These are phyloP conservation scores for Alternaria ventricosa DNA, from an alignment of 2,329 filamentous ascomycete genomes.

Conservation along the genomic window DNA sequence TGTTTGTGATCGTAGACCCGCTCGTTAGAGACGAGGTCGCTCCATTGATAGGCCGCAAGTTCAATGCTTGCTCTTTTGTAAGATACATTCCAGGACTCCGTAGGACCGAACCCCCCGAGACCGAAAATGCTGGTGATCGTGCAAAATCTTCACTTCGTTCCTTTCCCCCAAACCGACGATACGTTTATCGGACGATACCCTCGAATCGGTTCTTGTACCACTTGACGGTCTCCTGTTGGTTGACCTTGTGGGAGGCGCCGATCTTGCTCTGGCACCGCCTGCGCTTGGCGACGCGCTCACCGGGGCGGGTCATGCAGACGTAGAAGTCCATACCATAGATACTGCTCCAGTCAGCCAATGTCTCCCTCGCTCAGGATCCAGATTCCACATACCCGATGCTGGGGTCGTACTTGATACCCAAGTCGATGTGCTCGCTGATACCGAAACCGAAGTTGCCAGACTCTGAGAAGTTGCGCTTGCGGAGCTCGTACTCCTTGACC, in stretches of 20 bases:
- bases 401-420: conserved; percentile 82
- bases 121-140: conserved; percentile 47
- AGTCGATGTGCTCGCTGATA: conserved; percentile 99
- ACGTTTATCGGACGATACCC: conserved; percentile 94
- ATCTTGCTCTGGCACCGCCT: conserved; percentile 87
- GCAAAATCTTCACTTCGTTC: conserved; percentile 43
- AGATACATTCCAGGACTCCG: conserved; percentile 51
- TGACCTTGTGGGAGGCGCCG: conserved; percentile 90
- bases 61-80: conserved; percentile 49
- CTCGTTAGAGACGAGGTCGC: conserved; percentile 47
- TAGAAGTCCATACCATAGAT: conserved; percentile 94
- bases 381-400: conserved; percentile 46
- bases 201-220: conserved; percentile 98
- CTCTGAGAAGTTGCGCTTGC: conserved; percentile 99
- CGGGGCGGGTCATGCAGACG: conserved; percentile 99
- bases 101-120: conserved; percentile 46
- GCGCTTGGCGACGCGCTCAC: conserved; percentile 96
- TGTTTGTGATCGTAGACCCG: conserved; percentile 52
- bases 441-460: conserved; percentile 97
- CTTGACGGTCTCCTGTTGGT: conserved; percentile 92
- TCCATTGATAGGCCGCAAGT: conserved; percentile 56
- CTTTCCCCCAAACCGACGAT: conserved; percentile 27
- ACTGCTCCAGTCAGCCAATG: conserved; percentile 39
- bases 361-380: neutral
- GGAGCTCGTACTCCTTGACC: conserved; percentile 99